phyloP scores from a whole-genome alignment of 148 eudicot species.

The Rhododendron henanense region DNA sequence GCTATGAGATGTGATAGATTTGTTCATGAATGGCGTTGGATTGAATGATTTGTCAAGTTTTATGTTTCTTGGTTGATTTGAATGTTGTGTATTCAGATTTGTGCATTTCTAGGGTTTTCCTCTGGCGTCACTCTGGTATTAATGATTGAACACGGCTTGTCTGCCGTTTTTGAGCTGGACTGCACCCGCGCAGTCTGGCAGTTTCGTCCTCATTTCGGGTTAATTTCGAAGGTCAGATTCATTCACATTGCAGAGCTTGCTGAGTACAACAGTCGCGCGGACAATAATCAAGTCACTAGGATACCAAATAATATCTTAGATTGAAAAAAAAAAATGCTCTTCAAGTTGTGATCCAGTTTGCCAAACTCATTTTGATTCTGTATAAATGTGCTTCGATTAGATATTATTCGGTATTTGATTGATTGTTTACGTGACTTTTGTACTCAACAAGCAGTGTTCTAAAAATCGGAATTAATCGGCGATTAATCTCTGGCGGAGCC shows the following conservation, averaged over 20 bases:
- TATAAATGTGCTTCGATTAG: not conserved
- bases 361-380: no score
- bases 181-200: not conserved
- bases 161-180: not conserved
- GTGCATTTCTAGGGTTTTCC: not conserved
- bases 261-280: not conserved
- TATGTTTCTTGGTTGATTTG: not conserved
- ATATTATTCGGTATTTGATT: no score
- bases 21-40: not conserved
- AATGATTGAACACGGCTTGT: not conserved
- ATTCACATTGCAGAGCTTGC: not conserved
- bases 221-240: not conserved
- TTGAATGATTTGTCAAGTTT: not conserved
- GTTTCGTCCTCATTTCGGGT: not conserved
- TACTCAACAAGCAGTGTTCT: not conserved
- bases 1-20: not conserved
- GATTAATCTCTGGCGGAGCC: no score
- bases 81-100: not conserved
- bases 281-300: not conserved
- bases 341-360: not conserved
- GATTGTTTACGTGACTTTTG: not conserved
- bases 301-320: not conserved
- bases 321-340: not conserved
- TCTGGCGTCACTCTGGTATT: not conserved
- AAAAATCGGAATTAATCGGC: no score